Conservation (phyloP, 768 basidiomycete species). For the Austroboletus eburneus region DNA sequence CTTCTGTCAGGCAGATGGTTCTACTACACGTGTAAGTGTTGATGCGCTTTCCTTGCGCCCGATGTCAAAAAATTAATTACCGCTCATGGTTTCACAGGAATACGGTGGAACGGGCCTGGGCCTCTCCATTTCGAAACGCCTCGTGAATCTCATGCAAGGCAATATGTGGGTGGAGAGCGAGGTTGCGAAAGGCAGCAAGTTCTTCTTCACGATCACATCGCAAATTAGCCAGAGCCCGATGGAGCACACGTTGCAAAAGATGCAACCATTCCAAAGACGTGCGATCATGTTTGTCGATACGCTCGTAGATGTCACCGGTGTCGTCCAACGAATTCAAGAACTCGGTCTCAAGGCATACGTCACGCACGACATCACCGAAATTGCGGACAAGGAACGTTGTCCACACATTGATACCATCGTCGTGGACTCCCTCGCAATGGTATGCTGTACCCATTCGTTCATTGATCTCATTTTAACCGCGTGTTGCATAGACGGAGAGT, state of each 20-base stretch:
- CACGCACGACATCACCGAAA: conserved; percentile 73
- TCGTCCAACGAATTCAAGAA: conserved; percentile 72
- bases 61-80: conserved; percentile 11
- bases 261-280: conserved; percentile 82
- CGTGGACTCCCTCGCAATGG: conserved; percentile 82
- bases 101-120: conserved; percentile 97
- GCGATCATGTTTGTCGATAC: conserved; percentile 93
- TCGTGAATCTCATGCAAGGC: conserved; percentile 96
- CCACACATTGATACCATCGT: conserved; percentile 95
- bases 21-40: conserved; percentile 78
- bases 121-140: conserved; percentile 93
- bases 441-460: conserved; percentile 39
- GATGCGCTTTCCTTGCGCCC: conserved; percentile 5
- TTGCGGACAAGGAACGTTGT: conserved; percentile 74
- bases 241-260: conserved; percentile 71
- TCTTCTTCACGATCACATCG: conserved; percentile 95
- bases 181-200: conserved; percentile 86
- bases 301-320: conserved; percentile 65
- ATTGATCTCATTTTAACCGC: conserved; percentile 9
- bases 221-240: conserved; percentile 73
- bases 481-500: conserved; percentile 65
- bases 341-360: conserved; percentile 76
- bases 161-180: conserved; percentile 99
- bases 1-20: conserved; percentile 98
- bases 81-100: conserved; percentile 49